These are phyloP conservation scores for Suhomyces wounanorum DNA, from an alignment of 1,139 yeast genomes.

Conservation along the genomic window DNA sequence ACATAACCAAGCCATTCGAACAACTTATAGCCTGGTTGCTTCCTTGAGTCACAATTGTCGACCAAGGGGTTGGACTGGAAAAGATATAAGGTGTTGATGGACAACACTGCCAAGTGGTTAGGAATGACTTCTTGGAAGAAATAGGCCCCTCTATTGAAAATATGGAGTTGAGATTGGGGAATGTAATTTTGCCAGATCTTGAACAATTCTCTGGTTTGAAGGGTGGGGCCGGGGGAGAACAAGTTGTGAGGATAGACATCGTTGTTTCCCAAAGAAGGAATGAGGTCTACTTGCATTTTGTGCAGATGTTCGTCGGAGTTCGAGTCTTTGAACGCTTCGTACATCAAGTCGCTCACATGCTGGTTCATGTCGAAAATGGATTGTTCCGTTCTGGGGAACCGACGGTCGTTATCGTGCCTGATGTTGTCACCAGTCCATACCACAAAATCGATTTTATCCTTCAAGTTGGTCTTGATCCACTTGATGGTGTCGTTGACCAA, in stretches of 20 bases:
- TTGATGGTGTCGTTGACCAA: constrained; percentile 63
- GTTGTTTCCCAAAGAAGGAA: constrained; percentile 81
- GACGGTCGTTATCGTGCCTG: constrained; percentile 81
- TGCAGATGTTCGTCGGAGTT: constrained; percentile 41
- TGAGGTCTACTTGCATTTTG: constrained; percentile 48
- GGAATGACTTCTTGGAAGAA: constrained; percentile 78
- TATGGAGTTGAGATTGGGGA: constrained; percentile 78
- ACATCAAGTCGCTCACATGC: constrained; percentile 55
- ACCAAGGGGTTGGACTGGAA: constrained; percentile 79
- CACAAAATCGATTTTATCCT: constrained; percentile 78
- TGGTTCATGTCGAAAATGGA: constrained; percentile 72
- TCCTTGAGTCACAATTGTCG: constrained; percentile 70
- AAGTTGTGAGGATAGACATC: constrained; percentile 89
- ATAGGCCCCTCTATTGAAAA: constrained; percentile 74
- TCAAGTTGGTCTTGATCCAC: constrained; percentile 65
- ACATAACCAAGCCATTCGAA: constrained; percentile 79
- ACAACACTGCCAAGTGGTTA: constrained; percentile 69
- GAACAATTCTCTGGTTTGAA: constrained; percentile 76
- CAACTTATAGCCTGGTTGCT: constrained; percentile 77
- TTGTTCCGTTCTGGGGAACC: constrained; percentile 67
- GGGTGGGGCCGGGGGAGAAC: constrained; percentile 81
- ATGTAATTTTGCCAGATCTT: constrained; percentile 71
- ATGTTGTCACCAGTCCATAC: constrained; percentile 92
- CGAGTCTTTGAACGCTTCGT: constrained; percentile 47
- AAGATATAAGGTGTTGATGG: constrained; percentile 75